phyloP scores from a whole-genome alignment of 305 asterid genomes.

The Fraxinus angustifolia region DNA sequence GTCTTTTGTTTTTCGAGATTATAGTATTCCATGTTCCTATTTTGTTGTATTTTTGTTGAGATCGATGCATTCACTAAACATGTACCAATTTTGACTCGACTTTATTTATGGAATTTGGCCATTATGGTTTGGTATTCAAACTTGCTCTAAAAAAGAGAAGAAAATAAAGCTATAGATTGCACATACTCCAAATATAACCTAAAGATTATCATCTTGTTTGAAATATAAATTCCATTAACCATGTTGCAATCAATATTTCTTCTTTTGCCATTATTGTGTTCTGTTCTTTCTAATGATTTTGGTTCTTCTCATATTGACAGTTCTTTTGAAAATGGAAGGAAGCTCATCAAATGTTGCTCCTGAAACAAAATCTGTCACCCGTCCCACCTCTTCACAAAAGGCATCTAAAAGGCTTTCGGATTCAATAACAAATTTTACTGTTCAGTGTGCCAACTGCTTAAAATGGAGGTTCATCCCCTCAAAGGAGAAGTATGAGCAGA shows the following conservation, averaged over 20 bases:
- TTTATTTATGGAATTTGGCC: background rate
- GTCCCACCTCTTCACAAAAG: background rate
- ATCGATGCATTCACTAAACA: too few relatives aligned
- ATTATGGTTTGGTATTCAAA: background rate
- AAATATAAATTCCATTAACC: background rate
- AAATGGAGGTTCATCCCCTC: slow-evolving; percentile 83
- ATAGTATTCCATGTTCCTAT: background rate
- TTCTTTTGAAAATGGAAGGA: background rate
- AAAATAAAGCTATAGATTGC: background rate
- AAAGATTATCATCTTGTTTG: background rate
- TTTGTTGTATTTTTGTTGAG: background rate
- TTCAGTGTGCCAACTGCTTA: slow-evolving; percentile 78
- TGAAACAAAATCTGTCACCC: background rate
- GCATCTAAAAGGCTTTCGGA: background rate
- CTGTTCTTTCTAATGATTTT: background rate
- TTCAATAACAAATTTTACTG: slow-evolving; percentile 49
- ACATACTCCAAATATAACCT: background rate
- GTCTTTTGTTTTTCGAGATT: background rate
- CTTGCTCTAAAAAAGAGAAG: background rate
- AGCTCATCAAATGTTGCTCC: background rate
- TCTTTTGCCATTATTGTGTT: background rate
- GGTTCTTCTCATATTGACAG: background rate
- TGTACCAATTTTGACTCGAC: background rate
- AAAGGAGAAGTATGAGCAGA: slow-evolving; percentile 78
- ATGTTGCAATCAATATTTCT: background rate